Base-by-base conservation (phyloP, 495 filamentous ascomycete genomes). In the Hyphodiscus hymeniophilus region DNA sequence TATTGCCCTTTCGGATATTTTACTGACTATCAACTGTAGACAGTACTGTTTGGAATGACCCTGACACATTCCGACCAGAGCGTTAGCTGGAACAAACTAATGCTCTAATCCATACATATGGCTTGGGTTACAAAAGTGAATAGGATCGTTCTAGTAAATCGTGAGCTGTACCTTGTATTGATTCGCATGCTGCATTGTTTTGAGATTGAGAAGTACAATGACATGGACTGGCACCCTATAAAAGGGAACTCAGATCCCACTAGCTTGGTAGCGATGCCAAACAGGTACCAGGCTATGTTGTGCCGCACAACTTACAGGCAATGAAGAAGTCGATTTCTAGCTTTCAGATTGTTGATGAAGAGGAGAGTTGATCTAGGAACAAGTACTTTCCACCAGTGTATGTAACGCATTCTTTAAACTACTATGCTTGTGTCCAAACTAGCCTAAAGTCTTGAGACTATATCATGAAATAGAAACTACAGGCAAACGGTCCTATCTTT, bases 121-220 rank as follows among this genome's bases (percentile, higher is more conserved):
- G 79, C 3, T 64, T 80, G 40, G 79, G 79, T 7, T 82, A 80
- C 47, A 71, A 79, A 17, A 82, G 79, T 84, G 80, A 48, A 73
- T 77, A 7, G 80, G 80, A 10, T 74, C 75, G 0, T 56, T 81
- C 69, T 84, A 1, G 78, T 79, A 18, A 82, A 82, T 32, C 67
- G 77, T 0, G 79, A 84, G 60, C 61, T 82, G 13, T 83, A 84
- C 50, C 63, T 81, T 32, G 69, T 78, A 34, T 81, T 82, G 61
- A 72, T 82, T 63, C 72, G 80, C 12, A 71, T 77, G 39, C 59
- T 83, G 18, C 72, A 70, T 53, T 72, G 71, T 40, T 82, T 83
- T 56, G 65, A 73, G 20, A 69, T 84, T 21, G 63, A 75, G 51
- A 66, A 71, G 3, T 50, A 61, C 16, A 67, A 72, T 12, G 58